phyloP scores from a whole-genome alignment of 768 basidiomycete species.

The Kwoniella heveanensis region DNA sequence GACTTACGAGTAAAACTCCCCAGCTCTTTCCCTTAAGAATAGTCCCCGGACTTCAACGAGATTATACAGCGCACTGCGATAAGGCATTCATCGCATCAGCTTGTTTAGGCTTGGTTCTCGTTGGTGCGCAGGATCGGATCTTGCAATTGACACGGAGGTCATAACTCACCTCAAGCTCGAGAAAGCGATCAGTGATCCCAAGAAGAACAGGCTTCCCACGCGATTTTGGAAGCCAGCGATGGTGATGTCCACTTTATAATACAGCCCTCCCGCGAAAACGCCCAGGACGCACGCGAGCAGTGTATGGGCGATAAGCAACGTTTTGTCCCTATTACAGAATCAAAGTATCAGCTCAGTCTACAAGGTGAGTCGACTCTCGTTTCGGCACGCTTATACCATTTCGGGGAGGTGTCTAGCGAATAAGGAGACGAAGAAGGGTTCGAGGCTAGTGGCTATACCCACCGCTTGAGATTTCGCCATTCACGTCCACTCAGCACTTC shows the following conservation, averaged over 20 bases:
- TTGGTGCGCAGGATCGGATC: not conserved
- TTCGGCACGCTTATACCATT: no score
- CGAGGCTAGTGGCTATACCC: slow-evolving; percentile 24
- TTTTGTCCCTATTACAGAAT: no score
- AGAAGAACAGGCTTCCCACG: slow-evolving; percentile 92
- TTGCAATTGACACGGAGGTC: not conserved
- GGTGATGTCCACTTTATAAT: slow-evolving; percentile 73
- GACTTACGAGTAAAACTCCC: slow-evolving; percentile 77
- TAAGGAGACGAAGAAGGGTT: no score
- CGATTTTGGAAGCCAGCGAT: slow-evolving; percentile 90
- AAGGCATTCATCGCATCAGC: not conserved
- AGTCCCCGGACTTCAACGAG: slow-evolving; percentile 79
- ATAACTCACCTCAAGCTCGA: slow-evolving; percentile 67
- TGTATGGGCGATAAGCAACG: slow-evolving; percentile 78
- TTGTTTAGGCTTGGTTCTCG: no score
- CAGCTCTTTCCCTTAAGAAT: slow-evolving; percentile 86
- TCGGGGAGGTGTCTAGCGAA: no score
- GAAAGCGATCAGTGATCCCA: slow-evolving; percentile 89
- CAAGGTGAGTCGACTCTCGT: no score
- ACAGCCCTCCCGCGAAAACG: slow-evolving; percentile 85
- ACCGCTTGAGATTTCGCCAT: slow-evolving; percentile 78
- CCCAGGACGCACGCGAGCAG: slow-evolving; percentile 71
- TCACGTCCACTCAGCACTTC: slow-evolving; percentile 79
- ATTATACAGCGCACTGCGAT: slow-evolving; percentile 73
- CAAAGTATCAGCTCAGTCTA: no score